These are phyloP conservation scores for Aspergillus thermomutatus DNA, from an alignment of 2,329 filamentous ascomycete genomes.

Conservation along the genomic window DNA sequence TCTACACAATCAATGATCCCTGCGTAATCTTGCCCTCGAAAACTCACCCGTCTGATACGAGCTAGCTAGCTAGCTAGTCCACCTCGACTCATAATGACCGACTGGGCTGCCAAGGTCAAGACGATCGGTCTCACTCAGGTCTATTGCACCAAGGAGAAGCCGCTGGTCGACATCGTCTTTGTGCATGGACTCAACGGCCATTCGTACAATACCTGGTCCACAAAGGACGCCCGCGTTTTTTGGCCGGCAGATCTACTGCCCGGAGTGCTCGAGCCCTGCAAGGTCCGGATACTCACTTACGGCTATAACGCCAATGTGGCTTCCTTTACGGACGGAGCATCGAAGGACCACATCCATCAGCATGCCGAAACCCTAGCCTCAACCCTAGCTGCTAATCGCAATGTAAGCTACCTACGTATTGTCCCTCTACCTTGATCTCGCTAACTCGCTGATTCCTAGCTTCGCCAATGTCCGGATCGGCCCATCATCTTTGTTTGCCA, in stretches of 20 bases:
- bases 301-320: constrained; percentile 69
- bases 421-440: not conserved
- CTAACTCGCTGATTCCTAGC: constrained; percentile 21
- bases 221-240: constrained; percentile 51
- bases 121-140: constrained; percentile 43
- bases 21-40: not conserved
- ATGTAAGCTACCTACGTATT: constrained; percentile 28
- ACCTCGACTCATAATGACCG: constrained; percentile 14
- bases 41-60: not conserved
- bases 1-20: not conserved
- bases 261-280: constrained; percentile 52
- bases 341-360: constrained; percentile 65
- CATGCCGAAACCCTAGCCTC: constrained; percentile 68
- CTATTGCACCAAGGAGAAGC: constrained; percentile 34
- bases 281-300: constrained; percentile 66
- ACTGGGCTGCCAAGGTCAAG: constrained; percentile 26
- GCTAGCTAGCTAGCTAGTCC: not conserved
- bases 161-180: constrained; percentile 57
- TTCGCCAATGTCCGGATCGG: constrained; percentile 50
- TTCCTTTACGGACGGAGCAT: constrained; percentile 51
- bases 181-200: constrained; percentile 69
- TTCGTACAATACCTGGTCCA: constrained; percentile 61
- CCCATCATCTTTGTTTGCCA: constrained; percentile 76
- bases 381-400: constrained; percentile 61
- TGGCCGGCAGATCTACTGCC: constrained; percentile 70